These are phyloP conservation scores for Salinomyces thailandicus DNA, from an alignment of 2,329 filamentous ascomycete genomes.

Conservation along the genomic window DNA sequence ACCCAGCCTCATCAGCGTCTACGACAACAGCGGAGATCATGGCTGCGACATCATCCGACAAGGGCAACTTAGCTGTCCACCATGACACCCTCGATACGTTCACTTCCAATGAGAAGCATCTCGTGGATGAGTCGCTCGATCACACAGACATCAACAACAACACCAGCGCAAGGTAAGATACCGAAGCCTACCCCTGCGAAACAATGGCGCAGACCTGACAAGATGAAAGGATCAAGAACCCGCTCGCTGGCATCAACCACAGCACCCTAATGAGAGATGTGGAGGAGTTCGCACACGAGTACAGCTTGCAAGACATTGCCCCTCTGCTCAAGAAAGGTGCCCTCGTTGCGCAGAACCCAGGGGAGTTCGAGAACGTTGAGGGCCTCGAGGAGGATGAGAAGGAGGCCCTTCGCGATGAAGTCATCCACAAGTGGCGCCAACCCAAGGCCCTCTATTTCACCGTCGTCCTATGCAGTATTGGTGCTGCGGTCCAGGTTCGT, in stretches of 20 bases:
- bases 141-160: conserved; percentile 1
- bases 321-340: conserved; percentile 39
- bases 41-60: too few relatives aligned
- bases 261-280: conserved; percentile 3
- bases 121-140: not conserved
- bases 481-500: conserved; percentile 43
- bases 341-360: conserved; percentile 40
- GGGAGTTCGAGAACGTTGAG: conserved; percentile 34
- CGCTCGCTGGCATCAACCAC: conserved; percentile 1
- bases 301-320: conserved; percentile 2
- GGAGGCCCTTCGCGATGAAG: conserved; percentile 35
- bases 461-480: conserved; percentile 43
- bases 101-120: not conserved
- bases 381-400: conserved; percentile 35
- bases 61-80: not conserved
- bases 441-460: conserved; percentile 40
- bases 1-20: too few relatives aligned
- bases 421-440: conserved; percentile 41
- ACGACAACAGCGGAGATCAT: too few relatives aligned
- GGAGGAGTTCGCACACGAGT: conserved; percentile 4
- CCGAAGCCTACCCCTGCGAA: too few relatives aligned
- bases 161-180: not conserved
- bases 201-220: too few relatives aligned
- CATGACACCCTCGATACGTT: not conserved
- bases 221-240: too few relatives aligned